Base-by-base conservation (phyloP, 2,329 filamentous ascomycete species). In the Didymella arachidicola region DNA sequence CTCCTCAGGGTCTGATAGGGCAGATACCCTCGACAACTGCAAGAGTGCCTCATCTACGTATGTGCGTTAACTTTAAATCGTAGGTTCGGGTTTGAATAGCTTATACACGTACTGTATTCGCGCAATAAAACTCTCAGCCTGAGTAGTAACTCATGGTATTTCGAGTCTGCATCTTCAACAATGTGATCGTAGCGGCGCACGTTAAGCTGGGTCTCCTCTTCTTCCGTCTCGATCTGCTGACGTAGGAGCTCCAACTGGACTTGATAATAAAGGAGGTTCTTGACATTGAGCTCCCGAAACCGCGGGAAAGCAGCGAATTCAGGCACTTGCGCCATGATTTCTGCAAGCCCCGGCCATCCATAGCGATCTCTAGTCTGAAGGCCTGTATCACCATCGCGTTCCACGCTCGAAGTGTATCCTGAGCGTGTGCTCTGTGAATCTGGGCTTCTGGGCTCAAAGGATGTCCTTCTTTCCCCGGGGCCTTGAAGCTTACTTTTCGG, bases 291-390 rank as follows among this genome's bases (percentile, higher is more conserved):
- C 1, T 52, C 47, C 4, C 34, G 10, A 18, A 39, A 57, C 4
- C 54, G 25, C 16, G 47, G 41, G 8, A 57, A 57, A 2, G 54
- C 54, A 7, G 54, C 54, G 11, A 46, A 57, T 8, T 57, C 54
- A 2, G 54, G 42, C 0, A 47, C 27, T 2, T 51, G 11, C 0
- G 26, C 14, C 54, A 57, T 57, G 1, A 10, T 42, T 5, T 52
- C 25, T 10, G 54, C 54, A 3, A 57, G 27, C 7, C 1, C 41
- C 16, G 54, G 47, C 54, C 54, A 57, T 1, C 54, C 54, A n/a
- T 30, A 22, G 19, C 19, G 19, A 22, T 22, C 19, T 3, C 19
- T 22, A 22, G 19, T 22, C 19, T 22, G 19, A 22, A 22, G 19
- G 19, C 19, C 19, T 22, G 19, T 22, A 22, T 22, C 19, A 22